phyloP scores from a whole-genome alignment of 108 stramenopile species.

The Aurantiochytrium sp. region DNA sequence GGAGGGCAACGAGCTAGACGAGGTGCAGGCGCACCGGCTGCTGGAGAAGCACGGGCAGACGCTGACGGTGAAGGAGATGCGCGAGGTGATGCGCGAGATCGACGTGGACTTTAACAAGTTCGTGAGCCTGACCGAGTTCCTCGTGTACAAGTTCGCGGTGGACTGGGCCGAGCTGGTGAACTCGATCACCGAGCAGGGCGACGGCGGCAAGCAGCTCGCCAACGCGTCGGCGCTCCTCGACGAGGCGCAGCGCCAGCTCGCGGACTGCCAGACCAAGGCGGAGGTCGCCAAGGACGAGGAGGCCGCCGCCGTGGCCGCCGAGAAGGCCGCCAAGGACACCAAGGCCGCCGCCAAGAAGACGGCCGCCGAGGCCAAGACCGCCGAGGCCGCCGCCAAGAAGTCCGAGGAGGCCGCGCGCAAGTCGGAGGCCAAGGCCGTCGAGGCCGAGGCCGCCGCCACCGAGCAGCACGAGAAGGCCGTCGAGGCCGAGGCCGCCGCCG shows the following conservation, averaged over 20 bases:
- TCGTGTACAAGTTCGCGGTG: slow-evolving; percentile 26
- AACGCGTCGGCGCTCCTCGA: neutral
- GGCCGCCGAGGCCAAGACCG: neutral
- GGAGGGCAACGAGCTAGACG: slow-evolving; percentile 23
- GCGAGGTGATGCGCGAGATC: slow-evolving; percentile 30
- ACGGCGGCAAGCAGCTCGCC: neutral
- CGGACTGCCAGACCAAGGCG: neutral
- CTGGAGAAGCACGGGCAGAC: slow-evolving; percentile 31
- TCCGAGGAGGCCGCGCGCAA: slow-evolving; percentile 8
- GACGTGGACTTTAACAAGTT: slow-evolving; percentile 38
- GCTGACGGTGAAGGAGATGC: slow-evolving; percentile 39
- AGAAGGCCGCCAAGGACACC: slow-evolving; percentile 3
- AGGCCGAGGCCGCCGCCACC: neutral
- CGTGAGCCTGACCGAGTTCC: slow-evolving; percentile 34
- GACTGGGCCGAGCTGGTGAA: slow-evolving; percentile 33
- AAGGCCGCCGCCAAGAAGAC: slow-evolving; percentile 9
- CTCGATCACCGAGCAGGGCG: slow-evolving; percentile 25
- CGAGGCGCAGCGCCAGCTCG: slow-evolving; percentile 30
- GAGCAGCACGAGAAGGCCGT: slow-evolving; percentile 18
- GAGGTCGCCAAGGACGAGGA: slow-evolving; percentile 34
- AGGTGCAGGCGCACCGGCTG: slow-evolving; percentile 34
- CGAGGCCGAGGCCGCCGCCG: neutral
- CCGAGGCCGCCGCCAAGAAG: slow-evolving; percentile 21
- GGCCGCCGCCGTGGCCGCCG: neutral
- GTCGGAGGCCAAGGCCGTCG: slow-evolving; percentile 21